phyloP scores from a whole-genome alignment of 2,329 filamentous ascomycete species.

The Thielaviopsis punctulata region DNA sequence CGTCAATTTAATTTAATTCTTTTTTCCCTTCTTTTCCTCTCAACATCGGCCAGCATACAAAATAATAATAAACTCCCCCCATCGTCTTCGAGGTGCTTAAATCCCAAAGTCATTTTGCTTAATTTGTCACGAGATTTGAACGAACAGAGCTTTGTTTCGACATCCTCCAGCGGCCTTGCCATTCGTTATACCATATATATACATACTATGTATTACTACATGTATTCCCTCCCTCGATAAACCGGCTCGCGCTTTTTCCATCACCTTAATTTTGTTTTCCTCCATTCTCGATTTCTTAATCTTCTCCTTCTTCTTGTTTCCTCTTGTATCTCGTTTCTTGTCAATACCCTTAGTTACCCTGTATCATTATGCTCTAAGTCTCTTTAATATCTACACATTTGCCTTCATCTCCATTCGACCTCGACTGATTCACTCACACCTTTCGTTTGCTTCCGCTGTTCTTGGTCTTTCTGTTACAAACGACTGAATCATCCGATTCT shows the following conservation, averaged over 20 bases:
- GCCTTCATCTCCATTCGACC: not conserved
- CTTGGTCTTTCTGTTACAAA: not conserved
- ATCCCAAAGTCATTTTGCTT: too few species aligned
- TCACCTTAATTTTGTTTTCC: not conserved
- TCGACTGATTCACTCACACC: not conserved
- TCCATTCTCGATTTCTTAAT: not conserved
- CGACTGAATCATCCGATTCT: not conserved
- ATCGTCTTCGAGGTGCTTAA: too few species aligned
- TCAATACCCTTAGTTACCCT: not conserved
- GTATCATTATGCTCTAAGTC: not conserved
- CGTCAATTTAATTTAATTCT: not conserved
- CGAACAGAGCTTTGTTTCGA: too few species aligned
- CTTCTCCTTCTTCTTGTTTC: not conserved
- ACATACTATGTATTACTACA: too few species aligned
- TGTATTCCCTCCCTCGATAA: too few species aligned
- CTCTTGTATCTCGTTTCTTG: not conserved
- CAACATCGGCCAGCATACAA: not conserved
- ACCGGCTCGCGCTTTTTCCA: not conserved
- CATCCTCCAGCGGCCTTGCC: too few species aligned
- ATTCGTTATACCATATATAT: too few species aligned
- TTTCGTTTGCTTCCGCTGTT: not conserved
- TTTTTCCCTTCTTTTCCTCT: not conserved
- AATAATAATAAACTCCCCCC: too few species aligned
- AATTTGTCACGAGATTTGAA: too few species aligned
- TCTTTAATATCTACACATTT: not conserved